phyloP scores from a whole-genome alignment of 2,329 filamentous ascomycete species.

The Tetracladium maxilliforme region DNA sequence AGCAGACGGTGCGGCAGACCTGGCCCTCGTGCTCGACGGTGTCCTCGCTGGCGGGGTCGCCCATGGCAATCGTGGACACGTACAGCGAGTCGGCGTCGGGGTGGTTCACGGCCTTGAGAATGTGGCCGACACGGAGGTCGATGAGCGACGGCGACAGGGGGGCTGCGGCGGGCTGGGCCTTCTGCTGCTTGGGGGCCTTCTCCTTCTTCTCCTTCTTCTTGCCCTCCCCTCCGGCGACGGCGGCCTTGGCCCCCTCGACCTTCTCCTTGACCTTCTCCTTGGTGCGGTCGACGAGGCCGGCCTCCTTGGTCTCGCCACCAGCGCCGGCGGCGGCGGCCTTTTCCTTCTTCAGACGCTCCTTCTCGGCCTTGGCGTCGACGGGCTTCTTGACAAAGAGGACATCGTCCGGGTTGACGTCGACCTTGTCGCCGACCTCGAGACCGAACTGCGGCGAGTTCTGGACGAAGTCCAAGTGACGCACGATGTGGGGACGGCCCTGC shows the following conservation, averaged over 20 bases:
- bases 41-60: slow-evolving; percentile 75
- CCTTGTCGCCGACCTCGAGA: slow-evolving; percentile 60
- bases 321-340: slow-evolving; percentile 57
- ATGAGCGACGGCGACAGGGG: slow-evolving; percentile 75
- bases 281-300: slow-evolving; percentile 41
- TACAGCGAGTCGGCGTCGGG: slow-evolving; percentile 93
- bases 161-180: slow-evolving; percentile 52
- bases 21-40: slow-evolving; percentile 86
- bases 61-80: slow-evolving; percentile 90
- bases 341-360: slow-evolving; percentile 93
- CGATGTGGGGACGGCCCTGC: slow-evolving; percentile 78
- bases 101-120: slow-evolving; percentile 89
- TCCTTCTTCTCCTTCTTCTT: slow-evolving; percentile 83
- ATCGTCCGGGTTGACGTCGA: slow-evolving; percentile 64
- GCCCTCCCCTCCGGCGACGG: slow-evolving; percentile 23
- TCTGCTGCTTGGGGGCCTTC: slow-evolving; percentile 65
- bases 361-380: slow-evolving; percentile 84
- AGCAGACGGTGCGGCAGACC: slow-evolving; percentile 89
- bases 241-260: slow-evolving; percentile 26
- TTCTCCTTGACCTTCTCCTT: slow-evolving; percentile 37
- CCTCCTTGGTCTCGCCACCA: slow-evolving; percentile 29
- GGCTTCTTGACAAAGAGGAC: slow-evolving; percentile 80
- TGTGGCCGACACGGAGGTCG: slow-evolving; percentile 92
- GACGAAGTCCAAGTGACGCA: slow-evolving; percentile 85
- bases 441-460: slow-evolving; percentile 68